These are phyloP conservation scores for Simplicillium sp. DNA, from an alignment of 2,329 filamentous ascomycete genomes.

Conservation along the genomic window DNA sequence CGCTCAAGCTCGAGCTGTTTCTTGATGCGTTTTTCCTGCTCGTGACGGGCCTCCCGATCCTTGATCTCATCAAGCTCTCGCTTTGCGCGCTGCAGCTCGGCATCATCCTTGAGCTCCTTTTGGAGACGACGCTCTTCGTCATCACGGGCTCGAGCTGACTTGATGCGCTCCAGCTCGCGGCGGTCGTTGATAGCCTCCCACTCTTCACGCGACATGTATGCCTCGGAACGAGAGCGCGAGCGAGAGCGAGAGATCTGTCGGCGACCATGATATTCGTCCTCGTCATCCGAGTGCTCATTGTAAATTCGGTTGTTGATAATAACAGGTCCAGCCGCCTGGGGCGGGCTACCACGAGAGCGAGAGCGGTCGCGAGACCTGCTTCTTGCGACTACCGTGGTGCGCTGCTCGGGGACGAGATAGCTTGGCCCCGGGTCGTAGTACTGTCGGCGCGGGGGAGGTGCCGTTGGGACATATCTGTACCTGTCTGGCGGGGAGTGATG, in stretches of 20 bases:
- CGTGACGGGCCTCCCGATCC: slow-evolving; percentile 33
- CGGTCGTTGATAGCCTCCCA: slow-evolving; percentile 28
- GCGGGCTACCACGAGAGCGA: slow-evolving; percentile 36
- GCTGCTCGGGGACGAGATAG: slow-evolving; percentile 34
- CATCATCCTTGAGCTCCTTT: slow-evolving; percentile 32
- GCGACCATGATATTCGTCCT: slow-evolving; percentile 16
- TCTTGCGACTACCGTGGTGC: slow-evolving; percentile 33
- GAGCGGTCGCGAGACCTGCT: slow-evolving; percentile 30
- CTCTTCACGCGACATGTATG: slow-evolving; percentile 32
- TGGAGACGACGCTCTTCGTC: slow-evolving; percentile 24
- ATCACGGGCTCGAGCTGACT: slow-evolving; percentile 28
- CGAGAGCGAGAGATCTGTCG: slow-evolving; percentile 17
- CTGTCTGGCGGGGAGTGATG: slow-evolving; percentile 28
- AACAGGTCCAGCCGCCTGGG: slow-evolving; percentile 28
- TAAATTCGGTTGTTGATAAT: slow-evolving; percentile 50
- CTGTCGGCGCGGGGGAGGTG: slow-evolving; percentile 17
- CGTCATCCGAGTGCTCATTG: slow-evolving; percentile 34
- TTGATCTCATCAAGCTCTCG: slow-evolving; percentile 38
- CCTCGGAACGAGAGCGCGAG: slow-evolving; percentile 24
- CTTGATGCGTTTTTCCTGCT: slow-evolving; percentile 41
- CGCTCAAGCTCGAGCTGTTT: slow-evolving; percentile 41
- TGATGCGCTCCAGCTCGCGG: slow-evolving; percentile 34
- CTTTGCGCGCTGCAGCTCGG: slow-evolving; percentile 40
- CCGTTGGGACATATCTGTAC: slow-evolving; percentile 36
- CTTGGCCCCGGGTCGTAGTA: slow-evolving; percentile 28